Evolutionary conservation across 2,329 filamentous ascomycete genomes (phyloP), one percentile per base, ranked within the genome.

Genomic region (Botrytis fragariae): DNA sequence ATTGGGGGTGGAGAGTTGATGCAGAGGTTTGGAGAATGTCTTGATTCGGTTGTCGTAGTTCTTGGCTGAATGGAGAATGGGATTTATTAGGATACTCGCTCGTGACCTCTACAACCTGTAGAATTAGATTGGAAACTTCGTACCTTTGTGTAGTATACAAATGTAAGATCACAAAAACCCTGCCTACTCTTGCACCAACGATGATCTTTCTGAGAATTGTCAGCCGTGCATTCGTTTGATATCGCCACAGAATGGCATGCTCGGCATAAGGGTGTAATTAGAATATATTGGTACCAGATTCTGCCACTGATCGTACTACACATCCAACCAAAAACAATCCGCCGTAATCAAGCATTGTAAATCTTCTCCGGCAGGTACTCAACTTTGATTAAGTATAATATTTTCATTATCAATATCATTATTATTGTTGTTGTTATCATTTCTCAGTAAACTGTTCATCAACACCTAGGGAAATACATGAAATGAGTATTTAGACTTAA

Each of bases 1-100:
- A 32, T 77, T 35, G 69, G 59, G 10, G 74, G 32, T 73, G 70
- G 74, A 61, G 32, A n/a, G 45, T 73, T 25, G 71, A 73, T 63
- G 64, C 54, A 22, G 65, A 73, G 32, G 51, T 48, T 37, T 68
- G 62, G 51, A 29, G 48, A 35, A 37, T 42, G 69, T 18, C 16
- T 32, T 71, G 59, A 71, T 39, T 45, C 2, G 6, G 18, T 14
- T 3, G 3, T 42, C 25, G 35, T 25, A 10, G 18, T 42, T 5
- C 3, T 32, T 0, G 48, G 12, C 1, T 32, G 35, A 4, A 18
- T 12, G 3, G 14, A 1, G 10, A 9, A 32, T 12, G 18, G 6
- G 3, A 18, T 14, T n/a, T 42, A 4, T 25, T 32, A 18, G 65
- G 37, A 57, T 57, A 57, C 37, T 42, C 18, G 22, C 51, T 39